These are phyloP conservation scores for Xanthoparmelia taractica DNA, from an alignment of 495 filamentous ascomycete species.

Conservation along the genomic window DNA sequence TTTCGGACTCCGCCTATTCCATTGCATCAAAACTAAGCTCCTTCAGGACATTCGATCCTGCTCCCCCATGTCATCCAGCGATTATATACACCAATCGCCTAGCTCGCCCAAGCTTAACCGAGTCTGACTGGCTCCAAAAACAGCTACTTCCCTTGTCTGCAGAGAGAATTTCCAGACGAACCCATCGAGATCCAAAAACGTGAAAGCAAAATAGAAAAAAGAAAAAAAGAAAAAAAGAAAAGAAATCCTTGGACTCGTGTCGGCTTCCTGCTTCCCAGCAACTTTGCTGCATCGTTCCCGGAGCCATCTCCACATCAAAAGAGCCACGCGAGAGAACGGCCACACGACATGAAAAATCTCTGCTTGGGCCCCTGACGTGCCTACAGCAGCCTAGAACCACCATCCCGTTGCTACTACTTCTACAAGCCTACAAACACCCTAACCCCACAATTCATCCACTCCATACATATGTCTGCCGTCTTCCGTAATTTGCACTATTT, in stretches of 20 bases:
- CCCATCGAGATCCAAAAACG: not conserved
- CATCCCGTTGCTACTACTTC: too few species aligned
- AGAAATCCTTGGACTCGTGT: too few species aligned
- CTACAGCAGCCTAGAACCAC: not conserved
- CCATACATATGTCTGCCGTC: slow-evolving; percentile 15
- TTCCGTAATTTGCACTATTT: slow-evolving; percentile 12
- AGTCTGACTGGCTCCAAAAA: slow-evolving; percentile 1
- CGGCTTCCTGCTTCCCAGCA: not conserved
- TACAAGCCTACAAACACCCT: slow-evolving; percentile 5
- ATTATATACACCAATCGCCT: slow-evolving; percentile 3
- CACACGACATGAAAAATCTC: slow-evolving; percentile 16
- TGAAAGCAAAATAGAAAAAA: not conserved
- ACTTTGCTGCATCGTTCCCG: not conserved
- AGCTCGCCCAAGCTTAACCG: not conserved
- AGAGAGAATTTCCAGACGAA: not conserved
- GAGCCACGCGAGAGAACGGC: not conserved
- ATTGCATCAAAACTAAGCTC: not conserved
- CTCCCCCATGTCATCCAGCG: not conserved
- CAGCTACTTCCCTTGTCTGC: not conserved
- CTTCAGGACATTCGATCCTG: slow-evolving; percentile 13
- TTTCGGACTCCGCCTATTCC: slow-evolving; percentile 10
- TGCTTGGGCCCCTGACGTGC: slow-evolving; percentile 16
- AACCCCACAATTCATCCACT: slow-evolving; percentile 12
- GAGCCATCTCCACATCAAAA: slow-evolving; percentile 17
- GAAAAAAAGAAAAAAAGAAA: too few species aligned